Evolutionary conservation across 768 basidiomycete species (phyloP).

Genomic region (Mycena polygramma): DNA sequence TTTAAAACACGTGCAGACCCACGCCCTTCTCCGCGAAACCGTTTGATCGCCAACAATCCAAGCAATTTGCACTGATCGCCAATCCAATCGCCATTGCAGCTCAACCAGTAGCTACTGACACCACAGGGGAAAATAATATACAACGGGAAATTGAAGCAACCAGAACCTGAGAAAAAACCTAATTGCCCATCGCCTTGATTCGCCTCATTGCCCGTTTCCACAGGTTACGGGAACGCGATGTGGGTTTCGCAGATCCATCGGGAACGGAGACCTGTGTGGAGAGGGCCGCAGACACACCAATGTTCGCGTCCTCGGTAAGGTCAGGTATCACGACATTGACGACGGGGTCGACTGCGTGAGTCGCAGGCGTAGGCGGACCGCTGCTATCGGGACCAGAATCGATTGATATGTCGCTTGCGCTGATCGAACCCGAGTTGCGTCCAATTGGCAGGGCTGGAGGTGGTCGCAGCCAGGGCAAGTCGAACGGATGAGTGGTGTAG

Average conservation of each 20-base stretch:
- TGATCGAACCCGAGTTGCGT: constrained; percentile 37
- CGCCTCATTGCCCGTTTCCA: constrained; percentile 56
- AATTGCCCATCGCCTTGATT: constrained; percentile 46
- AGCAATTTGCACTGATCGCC: too few relatives aligned
- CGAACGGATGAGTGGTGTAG: constrained; percentile 48
- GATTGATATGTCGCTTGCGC: constrained; percentile 31
- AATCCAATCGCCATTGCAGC: too few relatives aligned
- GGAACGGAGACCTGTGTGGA: constrained; percentile 11
- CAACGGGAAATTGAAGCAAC: background rate
- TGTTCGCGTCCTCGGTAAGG: constrained; percentile 53
- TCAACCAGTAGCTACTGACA: too few relatives aligned
- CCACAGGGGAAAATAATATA: too few relatives aligned
- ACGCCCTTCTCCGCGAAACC: background rate
- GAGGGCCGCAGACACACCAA: constrained; percentile 43
- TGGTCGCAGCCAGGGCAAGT: constrained; percentile 43
- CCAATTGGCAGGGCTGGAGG: constrained; percentile 30
- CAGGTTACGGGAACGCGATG: constrained; percentile 32
- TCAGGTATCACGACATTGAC: constrained; percentile 57
- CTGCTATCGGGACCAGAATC: constrained; percentile 18
- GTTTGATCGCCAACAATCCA: background rate
- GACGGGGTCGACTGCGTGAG: constrained; percentile 53
- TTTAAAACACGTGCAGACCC: constrained; percentile 1
- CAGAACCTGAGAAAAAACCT: background rate
- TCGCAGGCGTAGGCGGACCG: constrained; percentile 61
- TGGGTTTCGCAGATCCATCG: constrained; percentile 12